Base-by-base conservation (phyloP, 768 basidiomycete species). In the Termitomyces sp. region DNA sequence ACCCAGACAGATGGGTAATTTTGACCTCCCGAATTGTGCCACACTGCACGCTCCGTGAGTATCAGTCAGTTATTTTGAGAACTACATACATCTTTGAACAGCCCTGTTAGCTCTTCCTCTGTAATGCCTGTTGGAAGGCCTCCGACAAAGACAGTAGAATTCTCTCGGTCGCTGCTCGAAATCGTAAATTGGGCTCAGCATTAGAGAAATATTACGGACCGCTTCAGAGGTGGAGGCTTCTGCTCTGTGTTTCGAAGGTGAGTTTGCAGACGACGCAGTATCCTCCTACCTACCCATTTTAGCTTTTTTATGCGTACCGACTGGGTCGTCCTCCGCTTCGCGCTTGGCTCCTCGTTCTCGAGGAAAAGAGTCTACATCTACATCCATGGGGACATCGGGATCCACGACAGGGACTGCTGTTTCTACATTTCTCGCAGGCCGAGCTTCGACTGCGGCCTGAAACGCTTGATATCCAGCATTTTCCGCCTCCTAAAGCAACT, bases 131-230 rank as follows among this genome's bases (percentile, higher is more conserved):
- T 43, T 0, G 85, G 82, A 10, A 97, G 72, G 44, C 89, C 85
- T 3, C 86, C 82, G 14, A 97, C 89, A 57, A 98, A 91, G 4
- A 98, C 88, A 0, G 94, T 96, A 29, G 87, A 84, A 63, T 98
- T 91, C 74, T 99, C 97, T 45, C 97, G 92, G 73, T 99, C 97
- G 62, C 96, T 95, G 57, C 55, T 37, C 23, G 49, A 53, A 44
- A 41, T 31, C 4, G 60, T 31, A 29, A 19, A 2, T 19, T 31
- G 40, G 9, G 5, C 12, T 16, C 21, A 3, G 14, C 11, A 10
- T 31, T 14, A 6, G 35, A 37, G 6, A 41, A 54, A 54, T 29
- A 54, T 43, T 46, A 59, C 66, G 38, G 43, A 88, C 89, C 89
- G 77, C 71, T 90, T 90, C 29, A 88, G 69, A 8, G 79, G 73